These are phyloP conservation scores for Amanita inopinata DNA, from an alignment of 768 basidiomycete species.

Conservation along the genomic window DNA sequence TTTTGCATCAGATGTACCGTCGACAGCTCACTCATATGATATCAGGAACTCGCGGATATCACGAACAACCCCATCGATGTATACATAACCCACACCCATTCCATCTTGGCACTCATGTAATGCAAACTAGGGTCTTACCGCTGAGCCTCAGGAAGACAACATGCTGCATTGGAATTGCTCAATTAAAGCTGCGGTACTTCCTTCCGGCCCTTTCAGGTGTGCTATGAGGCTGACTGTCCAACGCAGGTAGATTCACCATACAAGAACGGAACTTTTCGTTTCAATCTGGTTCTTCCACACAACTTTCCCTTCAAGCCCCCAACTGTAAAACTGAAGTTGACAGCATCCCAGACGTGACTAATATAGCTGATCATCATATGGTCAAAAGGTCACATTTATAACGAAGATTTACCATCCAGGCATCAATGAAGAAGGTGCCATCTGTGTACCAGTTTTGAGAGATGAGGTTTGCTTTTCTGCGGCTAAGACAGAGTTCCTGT, in stretches of 20 bases:
- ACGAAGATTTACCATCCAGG: constrained; percentile 90
- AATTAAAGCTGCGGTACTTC: constrained; percentile 63
- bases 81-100: constrained; percentile 11
- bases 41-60: constrained; percentile 69
- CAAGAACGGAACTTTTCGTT: constrained; percentile 72
- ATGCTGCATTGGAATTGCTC: constrained; percentile 69
- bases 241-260: constrained; percentile 69
- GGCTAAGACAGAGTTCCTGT: not conserved
- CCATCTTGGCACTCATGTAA: constrained; percentile 10
- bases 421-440: constrained; percentile 81
- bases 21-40: constrained; percentile 9
- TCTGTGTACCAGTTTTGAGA: constrained; percentile 75
- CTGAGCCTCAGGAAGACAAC: constrained; percentile 61
- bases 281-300: constrained; percentile 61
- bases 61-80: constrained; percentile 58
- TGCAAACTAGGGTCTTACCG: constrained; percentile 44
- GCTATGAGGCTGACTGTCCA: constrained; percentile 6
- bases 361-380: constrained; percentile 10
- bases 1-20: constrained; percentile 5
- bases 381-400: constrained; percentile 61
- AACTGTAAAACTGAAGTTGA: constrained; percentile 32
- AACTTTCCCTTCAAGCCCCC: constrained; percentile 87
- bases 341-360: constrained; percentile 6
- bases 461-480: constrained; percentile 52
- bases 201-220: not conserved